A percentile compares a stretch with the other conserved stretches of the same genome.
These are phyloP conservation scores for Pezicula radicicola DNA, from an alignment of 2,329 filamentous ascomycete species.

Conservation along the genomic window DNA sequence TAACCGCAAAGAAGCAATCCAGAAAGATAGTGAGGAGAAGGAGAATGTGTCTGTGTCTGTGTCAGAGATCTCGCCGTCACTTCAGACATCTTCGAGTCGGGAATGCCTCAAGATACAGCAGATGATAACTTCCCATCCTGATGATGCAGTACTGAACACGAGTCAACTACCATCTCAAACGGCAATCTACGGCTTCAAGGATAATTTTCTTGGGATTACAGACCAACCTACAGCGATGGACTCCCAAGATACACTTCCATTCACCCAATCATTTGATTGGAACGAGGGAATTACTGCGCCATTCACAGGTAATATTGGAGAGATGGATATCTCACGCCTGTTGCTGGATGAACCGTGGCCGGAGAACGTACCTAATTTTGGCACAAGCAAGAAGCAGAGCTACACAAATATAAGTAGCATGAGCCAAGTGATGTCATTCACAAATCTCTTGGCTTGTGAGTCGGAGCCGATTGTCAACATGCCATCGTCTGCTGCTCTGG, in stretches of 20 bases:
- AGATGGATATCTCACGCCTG: conserved; percentile 61
- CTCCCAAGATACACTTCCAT: conserved; percentile 30
- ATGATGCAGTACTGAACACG: conserved; percentile 8
- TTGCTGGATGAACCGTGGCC: conserved; percentile 49
- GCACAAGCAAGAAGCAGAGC: conserved; percentile 21
- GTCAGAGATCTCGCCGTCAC: background rate
- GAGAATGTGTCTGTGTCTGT: background rate
- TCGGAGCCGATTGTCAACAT: background rate
- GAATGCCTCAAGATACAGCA: conserved; percentile 25
- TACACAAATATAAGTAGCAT: conserved; percentile 24
- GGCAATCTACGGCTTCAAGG: conserved; percentile 11
- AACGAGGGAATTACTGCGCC: conserved; percentile 37
- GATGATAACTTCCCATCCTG: conserved; percentile 20
- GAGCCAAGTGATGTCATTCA: conserved; percentile 1
- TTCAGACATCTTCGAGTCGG: conserved; percentile 13
- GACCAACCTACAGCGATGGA: conserved; percentile 17
- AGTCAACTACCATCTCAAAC: conserved; percentile 7
- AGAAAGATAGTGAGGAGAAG: background rate
- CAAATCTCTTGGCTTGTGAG: background rate
- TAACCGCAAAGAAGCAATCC: background rate
- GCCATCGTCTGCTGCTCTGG: background rate
- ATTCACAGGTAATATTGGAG: conserved; percentile 41
- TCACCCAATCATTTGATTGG: conserved; percentile 41
- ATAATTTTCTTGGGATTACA: conserved; percentile 15
- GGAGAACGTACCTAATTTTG: conserved; percentile 12